A percentile compares a stretch with the other conserved stretches of the same genome.
Evolutionary conservation across 2,329 filamentous ascomycete species (phyloP).

Genomic region (Cadophora sp.): DNA sequence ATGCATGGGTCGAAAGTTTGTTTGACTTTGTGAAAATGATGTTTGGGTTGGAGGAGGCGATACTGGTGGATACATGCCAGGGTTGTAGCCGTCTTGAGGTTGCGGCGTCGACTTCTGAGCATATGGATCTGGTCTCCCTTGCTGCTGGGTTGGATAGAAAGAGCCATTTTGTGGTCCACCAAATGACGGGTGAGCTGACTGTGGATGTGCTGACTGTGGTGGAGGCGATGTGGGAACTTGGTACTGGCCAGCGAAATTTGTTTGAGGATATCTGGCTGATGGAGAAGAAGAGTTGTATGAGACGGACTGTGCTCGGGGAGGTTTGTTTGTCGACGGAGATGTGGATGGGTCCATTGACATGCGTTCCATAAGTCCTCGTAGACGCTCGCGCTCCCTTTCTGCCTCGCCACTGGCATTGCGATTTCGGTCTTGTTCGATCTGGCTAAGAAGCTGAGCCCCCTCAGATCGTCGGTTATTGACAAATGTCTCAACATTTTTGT

Average conservation of each 20-base stretch:
- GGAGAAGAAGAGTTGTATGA: conserved; percentile 46
- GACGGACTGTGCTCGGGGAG: conserved; percentile 42
- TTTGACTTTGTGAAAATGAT: conserved; percentile 41
- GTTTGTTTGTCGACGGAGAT: conserved; percentile 49
- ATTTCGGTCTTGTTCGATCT: conserved; percentile 62
- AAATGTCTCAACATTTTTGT: conserved; percentile 96
- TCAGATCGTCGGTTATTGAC: conserved; percentile 93
- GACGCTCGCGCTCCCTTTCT: conserved; percentile 83
- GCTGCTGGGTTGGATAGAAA: conserved; percentile 40
- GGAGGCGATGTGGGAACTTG: conserved; percentile 64
- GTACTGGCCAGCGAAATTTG: conserved; percentile 63
- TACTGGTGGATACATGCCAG: conserved; percentile 48
- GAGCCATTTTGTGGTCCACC: conserved; percentile 48
- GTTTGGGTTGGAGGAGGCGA: conserved; percentile 69
- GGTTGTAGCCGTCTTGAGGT: conserved; percentile 56
- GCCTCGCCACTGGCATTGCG: conserved; percentile 49
- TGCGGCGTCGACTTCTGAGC: conserved; percentile 56
- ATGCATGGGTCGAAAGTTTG: conserved; percentile 40
- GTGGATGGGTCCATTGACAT: conserved; percentile 81
- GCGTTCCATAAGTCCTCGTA: conserved; percentile 91
- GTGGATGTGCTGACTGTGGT: conserved; percentile 43
- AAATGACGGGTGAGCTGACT: conserved; percentile 51
- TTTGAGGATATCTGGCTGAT: conserved; percentile 57
- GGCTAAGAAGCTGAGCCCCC: conserved; percentile 84
- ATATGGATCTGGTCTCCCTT: conserved; percentile 48